A percentile compares a stretch with the other conserved stretches of the same genome.
Evolutionary conservation across 2,329 filamentous ascomycete species (phyloP).

Genomic region (Colletotrichum nymphaeae): DNA sequence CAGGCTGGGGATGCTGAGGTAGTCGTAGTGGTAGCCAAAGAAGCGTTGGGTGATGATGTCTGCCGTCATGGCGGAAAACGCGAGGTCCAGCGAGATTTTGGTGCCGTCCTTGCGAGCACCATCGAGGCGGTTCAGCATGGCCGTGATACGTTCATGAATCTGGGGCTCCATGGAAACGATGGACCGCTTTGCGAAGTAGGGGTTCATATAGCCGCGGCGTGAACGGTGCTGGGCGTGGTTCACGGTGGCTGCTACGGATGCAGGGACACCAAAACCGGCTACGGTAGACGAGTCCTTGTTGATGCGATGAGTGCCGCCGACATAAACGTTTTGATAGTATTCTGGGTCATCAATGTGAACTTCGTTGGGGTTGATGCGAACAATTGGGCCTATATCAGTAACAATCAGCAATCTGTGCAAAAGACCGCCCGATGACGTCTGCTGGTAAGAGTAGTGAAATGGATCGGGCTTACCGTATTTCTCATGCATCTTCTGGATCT

Average conservation of each 20-base stretch:
- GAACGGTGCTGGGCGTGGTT: slow-evolving; percentile 34
- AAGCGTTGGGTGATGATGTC: slow-evolving; percentile 37
- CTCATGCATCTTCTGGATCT: slow-evolving; percentile 43
- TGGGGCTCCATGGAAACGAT: slow-evolving; percentile 35
- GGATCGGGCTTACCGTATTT: slow-evolving; percentile 40
- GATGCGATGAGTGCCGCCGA: slow-evolving; percentile 22
- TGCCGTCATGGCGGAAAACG: slow-evolving; percentile 37
- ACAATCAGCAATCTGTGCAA: slow-evolving; percentile 44
- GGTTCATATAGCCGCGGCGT: slow-evolving; percentile 37
- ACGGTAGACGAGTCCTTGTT: slow-evolving; percentile 23
- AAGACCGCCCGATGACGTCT: not conserved
- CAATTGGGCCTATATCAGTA: slow-evolving; percentile 39
- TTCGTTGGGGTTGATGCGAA: slow-evolving; percentile 39
- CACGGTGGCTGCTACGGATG: slow-evolving; percentile 26
- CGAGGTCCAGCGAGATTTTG: slow-evolving; percentile 32
- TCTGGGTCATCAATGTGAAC: slow-evolving; percentile 43
- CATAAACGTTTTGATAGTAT: slow-evolving; percentile 43
- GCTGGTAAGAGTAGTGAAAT: too few relatives aligned
- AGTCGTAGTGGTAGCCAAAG: slow-evolving; percentile 36
- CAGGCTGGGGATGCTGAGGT: slow-evolving; percentile 20
- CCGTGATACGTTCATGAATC: slow-evolving; percentile 34
- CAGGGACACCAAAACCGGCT: slow-evolving; percentile 24
- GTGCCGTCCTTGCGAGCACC: not conserved
- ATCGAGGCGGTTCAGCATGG: slow-evolving; percentile 26
- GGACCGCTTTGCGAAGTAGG: slow-evolving; percentile 41